Evolutionary conservation across 306 rosid species (phyloP).

Genomic region (Lotus japonicus): DNA sequence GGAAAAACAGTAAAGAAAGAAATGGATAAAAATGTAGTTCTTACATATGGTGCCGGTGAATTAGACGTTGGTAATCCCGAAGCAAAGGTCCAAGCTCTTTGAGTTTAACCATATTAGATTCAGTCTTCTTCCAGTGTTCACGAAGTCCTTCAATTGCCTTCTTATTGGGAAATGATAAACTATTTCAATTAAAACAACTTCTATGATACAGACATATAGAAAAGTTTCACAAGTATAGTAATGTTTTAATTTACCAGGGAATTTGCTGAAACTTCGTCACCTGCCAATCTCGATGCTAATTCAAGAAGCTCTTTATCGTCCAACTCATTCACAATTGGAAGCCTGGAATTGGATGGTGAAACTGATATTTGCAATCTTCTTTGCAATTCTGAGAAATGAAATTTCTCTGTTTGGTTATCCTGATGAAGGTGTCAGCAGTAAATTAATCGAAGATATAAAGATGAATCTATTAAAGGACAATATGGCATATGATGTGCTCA

Average conservation of each 20-base stretch:
- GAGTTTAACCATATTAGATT: slow-evolving; percentile 57
- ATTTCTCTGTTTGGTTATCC: slow-evolving; percentile 53
- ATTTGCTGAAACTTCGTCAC: slow-evolving; percentile 37
- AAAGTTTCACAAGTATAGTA: neutral
- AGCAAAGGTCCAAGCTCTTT: slow-evolving; percentile 89
- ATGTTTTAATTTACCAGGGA: slow-evolving; percentile 29
- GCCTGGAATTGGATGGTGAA: slow-evolving; percentile 43
- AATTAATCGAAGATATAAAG: slow-evolving; percentile 8
- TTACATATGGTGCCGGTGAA: slow-evolving; percentile 52
- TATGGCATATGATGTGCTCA: neutral
- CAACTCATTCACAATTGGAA: slow-evolving; percentile 55
- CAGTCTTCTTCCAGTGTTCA: slow-evolving; percentile 69
- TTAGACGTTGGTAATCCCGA: slow-evolving; percentile 76
- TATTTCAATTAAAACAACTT: slow-evolving; percentile 9
- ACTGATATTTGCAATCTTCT: slow-evolving; percentile 59
- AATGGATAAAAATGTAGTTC: slow-evolving; percentile 18
- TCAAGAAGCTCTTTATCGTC: slow-evolving; percentile 74
- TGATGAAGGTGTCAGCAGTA: slow-evolving; percentile 20
- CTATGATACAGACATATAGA: neutral
- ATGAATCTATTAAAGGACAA: neutral
- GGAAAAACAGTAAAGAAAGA: slow-evolving; percentile 1
- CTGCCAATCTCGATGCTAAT: slow-evolving; percentile 51
- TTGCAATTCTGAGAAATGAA: slow-evolving; percentile 60
- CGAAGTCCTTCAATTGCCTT: slow-evolving; percentile 66
- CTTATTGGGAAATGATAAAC: slow-evolving; percentile 9